Evolutionary conservation across 768 basidiomycete genomes (phyloP), one percentile per base, ranked within the genome.

Genomic region (Tricholoma saponaceum): DNA sequence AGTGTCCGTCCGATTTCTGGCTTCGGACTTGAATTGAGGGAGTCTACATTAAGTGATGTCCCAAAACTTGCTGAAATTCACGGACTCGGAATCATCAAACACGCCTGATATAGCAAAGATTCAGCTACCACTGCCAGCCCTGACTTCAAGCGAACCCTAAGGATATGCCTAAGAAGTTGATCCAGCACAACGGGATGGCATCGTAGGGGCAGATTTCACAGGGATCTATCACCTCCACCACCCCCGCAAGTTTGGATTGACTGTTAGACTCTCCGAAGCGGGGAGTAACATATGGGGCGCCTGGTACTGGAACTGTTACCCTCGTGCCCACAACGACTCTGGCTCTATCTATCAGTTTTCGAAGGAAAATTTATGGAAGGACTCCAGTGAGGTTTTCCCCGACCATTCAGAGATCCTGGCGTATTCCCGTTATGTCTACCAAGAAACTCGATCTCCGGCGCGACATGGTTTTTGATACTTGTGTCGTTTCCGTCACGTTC

Each of bases 281-380:
- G n/a, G n/a, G n/a, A n/a, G n/a, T n/a, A n/a, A n/a, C n/a, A n/a
- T n/a, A n/a, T 60, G 63, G 18, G 63, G 63, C 5, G 44, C 51
- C 8, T 64, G 63, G 63, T 50, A 59, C 26, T 62, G 60, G 60
- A 61, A 61, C 26, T 32, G 52, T 50, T 59, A 59, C 25, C 58
- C 58, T 28, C 60, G 62, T 16, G 62, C 62, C 2, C 60, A 57
- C 41, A 51, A 52, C 50, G 62, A 63, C 60, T 55, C 60, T 16
- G 62, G 61, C 8, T 51, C 53, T 16, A 54, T 61, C 35, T 64
- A 64, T 33, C 60, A 64, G 33, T 53, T 62, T 35, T 56, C 55
- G 0, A 56, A 54, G 30, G 54, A 55, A 18, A 61, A 60, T 5
- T 37, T 64, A 4, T 64, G 52, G 35, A 57, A 59, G 22, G 60